Evolutionary conservation across 2,329 filamentous ascomycete species (phyloP), one percentile per base, ranked within the genome.

Genomic region (Arthrobotrys megalospora): DNA sequence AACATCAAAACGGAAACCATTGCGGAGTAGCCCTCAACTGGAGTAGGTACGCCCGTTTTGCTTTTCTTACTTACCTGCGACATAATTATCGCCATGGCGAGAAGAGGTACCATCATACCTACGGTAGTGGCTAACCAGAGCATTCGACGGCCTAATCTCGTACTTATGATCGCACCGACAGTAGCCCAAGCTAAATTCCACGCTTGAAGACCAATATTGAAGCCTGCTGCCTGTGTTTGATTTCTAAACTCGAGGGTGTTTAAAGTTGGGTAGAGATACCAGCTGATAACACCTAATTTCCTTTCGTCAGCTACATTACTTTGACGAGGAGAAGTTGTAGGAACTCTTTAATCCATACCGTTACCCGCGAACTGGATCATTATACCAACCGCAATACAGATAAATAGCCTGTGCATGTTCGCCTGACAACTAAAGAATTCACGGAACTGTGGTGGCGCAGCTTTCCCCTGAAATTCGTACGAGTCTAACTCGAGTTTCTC

Each of bases 1-100:
- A 89, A 90, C 19, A 89, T 83, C 86, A 89, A 90, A 79, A 90
- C 86, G 80, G 89, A 89, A 21, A 87, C 86, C 34, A 90, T 86
- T 80, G 89, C 88, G 1, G 86, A 86, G 80, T 14, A 36, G 21
- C 60, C 62, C 19, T 67, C 38, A 5, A 28, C 8, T 11, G 50
- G 3, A 8, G 62, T 67, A 5, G 87, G 87, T 3, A 87, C 88
- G 0, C 83, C 83, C 3, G 80, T 80, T 81, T 88, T 87, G 14
- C 83, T 84, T 80, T 85, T 83, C 11, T 81, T 82, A 1, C 85
- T 86, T 79, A 86, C 85, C 81, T 88, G 87, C 80, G 88, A 88
- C 60, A 87, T 86, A 24, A 84, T 84, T 60, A 88, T 84, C 48
- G 87, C 89, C 87, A 88, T 88, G 80, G 84, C 83, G 43, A 85